Conservation (phyloP, 2,329 filamentous ascomycete genomes). For the Cyclaneusma minus region DNA sequence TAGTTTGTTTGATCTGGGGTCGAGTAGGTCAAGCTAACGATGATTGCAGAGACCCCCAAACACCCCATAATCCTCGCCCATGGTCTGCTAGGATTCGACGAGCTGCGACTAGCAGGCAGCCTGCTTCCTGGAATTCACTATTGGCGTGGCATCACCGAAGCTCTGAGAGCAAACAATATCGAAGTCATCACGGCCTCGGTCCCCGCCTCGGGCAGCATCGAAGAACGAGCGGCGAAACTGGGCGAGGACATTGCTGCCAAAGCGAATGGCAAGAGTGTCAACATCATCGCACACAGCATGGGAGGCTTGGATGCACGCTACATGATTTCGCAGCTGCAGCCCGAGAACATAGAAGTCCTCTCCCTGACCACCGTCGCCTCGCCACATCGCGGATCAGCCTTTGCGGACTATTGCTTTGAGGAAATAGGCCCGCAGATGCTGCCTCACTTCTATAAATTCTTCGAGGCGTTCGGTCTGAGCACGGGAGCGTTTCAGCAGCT, state of each 20-base stretch:
- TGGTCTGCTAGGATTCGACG: constrained; percentile 47
- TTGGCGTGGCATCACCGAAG: constrained; percentile 48
- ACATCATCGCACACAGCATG: constrained; percentile 61
- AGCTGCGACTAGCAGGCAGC: constrained; percentile 32
- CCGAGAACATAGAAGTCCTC: constrained; percentile 26
- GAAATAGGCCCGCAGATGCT: constrained; percentile 28
- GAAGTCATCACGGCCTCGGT: constrained; percentile 45
- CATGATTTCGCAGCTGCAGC: constrained; percentile 42
- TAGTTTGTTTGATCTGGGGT: too few species aligned
- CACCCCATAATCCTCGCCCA: constrained; percentile 50
- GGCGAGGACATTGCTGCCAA: constrained; percentile 32
- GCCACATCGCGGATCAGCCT: constrained; percentile 24
- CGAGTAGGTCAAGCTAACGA: constrained; percentile 3
- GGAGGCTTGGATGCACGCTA: constrained; percentile 49
- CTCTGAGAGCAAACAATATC: constrained; percentile 34
- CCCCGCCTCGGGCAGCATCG: constrained; percentile 44
- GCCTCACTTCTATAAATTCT: constrained; percentile 37
- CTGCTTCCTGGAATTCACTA: constrained; percentile 42
- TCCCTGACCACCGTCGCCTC: constrained; percentile 22
- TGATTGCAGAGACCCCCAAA: constrained; percentile 31
- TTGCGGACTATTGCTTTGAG: constrained; percentile 37
- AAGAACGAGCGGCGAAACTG: constrained; percentile 42
- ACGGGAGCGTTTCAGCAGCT: constrained; percentile 47
- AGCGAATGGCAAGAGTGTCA: constrained; percentile 42
- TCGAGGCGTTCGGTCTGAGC: constrained; percentile 35